These are phyloP conservation scores for Apiospora hydei DNA, from an alignment of 2,329 filamentous ascomycete genomes.

Conservation along the genomic window DNA sequence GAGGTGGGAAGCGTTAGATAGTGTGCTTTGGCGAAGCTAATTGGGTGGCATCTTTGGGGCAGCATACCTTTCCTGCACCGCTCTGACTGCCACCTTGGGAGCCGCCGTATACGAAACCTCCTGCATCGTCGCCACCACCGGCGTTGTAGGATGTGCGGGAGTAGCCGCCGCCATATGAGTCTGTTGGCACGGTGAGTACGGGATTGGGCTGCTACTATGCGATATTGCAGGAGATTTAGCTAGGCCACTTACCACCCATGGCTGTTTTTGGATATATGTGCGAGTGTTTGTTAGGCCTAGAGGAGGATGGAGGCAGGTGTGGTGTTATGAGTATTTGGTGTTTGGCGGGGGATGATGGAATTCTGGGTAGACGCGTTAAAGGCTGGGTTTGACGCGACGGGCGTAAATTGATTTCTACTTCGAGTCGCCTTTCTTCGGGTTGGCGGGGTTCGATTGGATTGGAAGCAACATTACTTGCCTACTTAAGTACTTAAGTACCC, in stretches of 20 bases:
- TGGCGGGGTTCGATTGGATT: not conserved
- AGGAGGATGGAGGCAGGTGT: not conserved
- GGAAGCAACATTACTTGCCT: not conserved
- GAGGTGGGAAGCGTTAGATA: constrained; percentile 15
- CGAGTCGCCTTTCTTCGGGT: not conserved
- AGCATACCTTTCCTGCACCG: constrained; percentile 37
- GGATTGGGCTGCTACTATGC: not conserved
- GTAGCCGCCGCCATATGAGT: constrained; percentile 50
- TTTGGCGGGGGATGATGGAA: constrained; percentile 4
- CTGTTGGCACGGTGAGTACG: constrained; percentile 9
- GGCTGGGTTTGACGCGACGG: constrained; percentile 11
- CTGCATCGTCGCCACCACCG: constrained; percentile 43
- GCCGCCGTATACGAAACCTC: constrained; percentile 66
- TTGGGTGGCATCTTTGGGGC: constrained; percentile 6
- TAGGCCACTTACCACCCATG: not conserved
- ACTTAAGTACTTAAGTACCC: no score
- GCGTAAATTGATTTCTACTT: constrained; percentile 21
- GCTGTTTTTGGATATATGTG: not conserved
- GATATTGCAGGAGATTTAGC: not conserved
- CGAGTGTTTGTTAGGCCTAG: not conserved
- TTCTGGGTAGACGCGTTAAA: constrained; percentile 16
- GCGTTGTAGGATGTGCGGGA: constrained; percentile 53
- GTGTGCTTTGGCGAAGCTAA: constrained; percentile 14
- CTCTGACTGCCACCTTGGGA: constrained; percentile 66
- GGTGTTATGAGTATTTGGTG: not conserved